These are phyloP conservation scores for Boletales sp. DNA, from an alignment of 768 basidiomycete genomes.

Conservation along the genomic window DNA sequence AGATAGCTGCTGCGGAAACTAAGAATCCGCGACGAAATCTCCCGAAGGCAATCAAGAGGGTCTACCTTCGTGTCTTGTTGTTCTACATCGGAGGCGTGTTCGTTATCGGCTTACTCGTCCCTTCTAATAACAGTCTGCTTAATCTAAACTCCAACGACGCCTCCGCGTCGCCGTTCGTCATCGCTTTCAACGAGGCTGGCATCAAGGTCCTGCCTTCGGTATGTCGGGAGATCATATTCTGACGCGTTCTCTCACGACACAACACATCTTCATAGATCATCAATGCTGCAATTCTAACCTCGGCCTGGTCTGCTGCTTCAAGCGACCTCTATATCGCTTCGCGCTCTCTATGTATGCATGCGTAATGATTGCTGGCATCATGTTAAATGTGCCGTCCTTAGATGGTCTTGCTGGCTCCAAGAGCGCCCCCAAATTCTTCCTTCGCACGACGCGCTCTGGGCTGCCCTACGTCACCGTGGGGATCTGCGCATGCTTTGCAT, in stretches of 20 bases:
- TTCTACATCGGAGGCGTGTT: constrained; percentile 39
- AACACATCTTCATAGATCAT: constrained; percentile 21
- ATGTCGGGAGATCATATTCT: neutral
- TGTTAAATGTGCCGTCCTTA: constrained; percentile 26
- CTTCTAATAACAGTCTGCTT: constrained; percentile 42
- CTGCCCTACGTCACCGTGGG: constrained; percentile 43
- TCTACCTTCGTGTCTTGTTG: constrained; percentile 42
- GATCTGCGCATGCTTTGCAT: constrained; percentile 28
- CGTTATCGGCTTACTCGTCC: constrained; percentile 48
- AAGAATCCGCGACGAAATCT: constrained; percentile 46
- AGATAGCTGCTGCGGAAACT: constrained; percentile 47
- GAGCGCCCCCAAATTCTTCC: constrained; percentile 53
- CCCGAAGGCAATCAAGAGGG: constrained; percentile 38
- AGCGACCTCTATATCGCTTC: constrained; percentile 41
- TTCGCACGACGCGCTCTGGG: constrained; percentile 35
- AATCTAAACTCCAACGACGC: constrained; percentile 37
- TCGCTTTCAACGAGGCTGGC: constrained; percentile 51
- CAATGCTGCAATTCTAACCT: constrained; percentile 42
- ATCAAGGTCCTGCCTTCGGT: constrained; percentile 54
- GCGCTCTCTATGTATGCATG: constrained; percentile 34
- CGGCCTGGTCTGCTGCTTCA: constrained; percentile 41
- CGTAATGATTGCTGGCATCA: neutral
- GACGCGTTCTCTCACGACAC: too few species aligned
- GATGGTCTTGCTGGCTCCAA: constrained; percentile 51
- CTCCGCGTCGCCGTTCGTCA: constrained; percentile 53